A percentile compares a stretch with the other conserved stretches of the same genome.
These are phyloP conservation scores for Styphnolobium japonicum DNA, from an alignment of 306 rosid species.

Conservation along the genomic window DNA sequence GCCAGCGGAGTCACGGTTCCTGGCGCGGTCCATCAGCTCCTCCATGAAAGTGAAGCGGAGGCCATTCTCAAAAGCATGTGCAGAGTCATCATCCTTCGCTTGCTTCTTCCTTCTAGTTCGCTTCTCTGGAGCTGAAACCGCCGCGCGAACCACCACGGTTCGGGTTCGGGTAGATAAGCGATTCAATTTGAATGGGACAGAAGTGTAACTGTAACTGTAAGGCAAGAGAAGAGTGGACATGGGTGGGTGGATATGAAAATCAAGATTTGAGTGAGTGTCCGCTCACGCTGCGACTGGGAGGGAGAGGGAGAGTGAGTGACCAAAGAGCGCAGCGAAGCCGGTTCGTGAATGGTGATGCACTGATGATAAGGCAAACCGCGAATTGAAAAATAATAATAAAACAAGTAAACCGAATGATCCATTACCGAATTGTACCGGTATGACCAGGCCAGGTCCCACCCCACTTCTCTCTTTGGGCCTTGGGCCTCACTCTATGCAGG, in stretches of 20 bases:
- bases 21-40: conserved; percentile 86
- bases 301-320: no score
- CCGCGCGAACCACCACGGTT: conserved; percentile 41
- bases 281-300: no score
- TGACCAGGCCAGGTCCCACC: no score
- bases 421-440: no score
- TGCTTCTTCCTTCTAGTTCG: conserved; percentile 63
- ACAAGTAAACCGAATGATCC: no score
- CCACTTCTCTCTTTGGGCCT: no score
- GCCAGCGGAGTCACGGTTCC: conserved; percentile 62
- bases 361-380: background rate
- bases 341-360: background rate
- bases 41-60: conserved; percentile 95
- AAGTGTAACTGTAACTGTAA: background rate
- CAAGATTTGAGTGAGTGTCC: background rate
- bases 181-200: conserved; percentile 35
- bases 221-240: conserved; percentile 37
- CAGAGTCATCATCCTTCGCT: conserved; percentile 49
- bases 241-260: background rate
- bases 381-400: no score
- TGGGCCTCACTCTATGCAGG: no score
- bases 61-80: conserved; percentile 58
- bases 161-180: conserved; percentile 28
- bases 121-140: conserved; percentile 59
- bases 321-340: background rate